Base-by-base conservation (phyloP, 177 flowering plant genomes). In the Vitis hybrid region DNA sequence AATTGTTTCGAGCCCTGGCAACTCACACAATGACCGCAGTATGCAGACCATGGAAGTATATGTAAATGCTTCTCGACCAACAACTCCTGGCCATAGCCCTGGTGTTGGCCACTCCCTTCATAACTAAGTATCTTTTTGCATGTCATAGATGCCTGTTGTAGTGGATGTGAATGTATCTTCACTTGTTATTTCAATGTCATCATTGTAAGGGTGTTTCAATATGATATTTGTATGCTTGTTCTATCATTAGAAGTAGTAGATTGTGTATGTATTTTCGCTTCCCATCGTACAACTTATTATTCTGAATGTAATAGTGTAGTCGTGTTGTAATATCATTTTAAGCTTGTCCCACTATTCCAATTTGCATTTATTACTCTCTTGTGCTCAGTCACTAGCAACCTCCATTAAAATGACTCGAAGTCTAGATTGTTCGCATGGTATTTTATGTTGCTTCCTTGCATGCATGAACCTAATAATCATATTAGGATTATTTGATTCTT, bases 41-140 rank as follows among this genome's bases (percentile, higher is more conserved):
- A 21, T 48, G 11, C 48, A 56, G 11, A 14, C 24, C 2, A 13
- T 6, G n/a, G 74, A 24, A 8, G 77, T 62, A 17, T 1, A 30
- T 14, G 62, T 60, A 0, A 79, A 74, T 1, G 76, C 70, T 57
- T 75, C 71, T 60, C 75, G 81, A 51, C 85, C 82, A 49, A 82
- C 85, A 3, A 51, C 64, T 0, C 83, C 85, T 1, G 83, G 83
- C 14, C 83, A 78, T 62, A 80, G 85, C 51, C 84, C 81, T 56
- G 84, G 84, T 12, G 72, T 74, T 13, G 84, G 84, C n/a, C 81
- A 81, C 65, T 69, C 78, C 35, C 15, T 64, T 48, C 69, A 64
- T 1, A 68, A 74, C 64, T 63, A 68, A 35, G 54, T 5, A n/a
- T 15, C 6, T 14, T 27, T 55, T 55, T 11, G n/a, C 7, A n/a